Base-by-base conservation (phyloP, 345 rosid genomes). In the Xanthoceras sorbifolium region DNA sequence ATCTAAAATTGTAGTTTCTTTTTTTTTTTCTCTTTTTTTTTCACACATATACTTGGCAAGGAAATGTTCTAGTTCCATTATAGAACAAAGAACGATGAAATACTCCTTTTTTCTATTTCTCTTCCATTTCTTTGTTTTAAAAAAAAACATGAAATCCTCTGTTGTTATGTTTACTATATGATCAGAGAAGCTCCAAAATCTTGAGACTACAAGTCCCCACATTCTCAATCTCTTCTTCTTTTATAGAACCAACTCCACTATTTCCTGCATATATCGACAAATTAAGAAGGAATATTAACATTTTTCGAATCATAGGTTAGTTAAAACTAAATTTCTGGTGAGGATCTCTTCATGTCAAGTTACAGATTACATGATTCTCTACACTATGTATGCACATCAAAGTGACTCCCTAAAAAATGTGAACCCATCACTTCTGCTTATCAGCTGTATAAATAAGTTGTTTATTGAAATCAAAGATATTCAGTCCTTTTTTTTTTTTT, bases 251-350 rank as follows among this genome's bases (percentile, higher is more conserved):
- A n/a, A n/a, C n/a, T n/a, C 74, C 70, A 34, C 44, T 67, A 82
- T 74, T 69, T 80, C 85, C 85, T 83, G 83, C 79, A 79, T 26
- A 40, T 29, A 46, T 32, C 36, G 18, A 46, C 9, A 74, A 34
- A 46, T 6, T 7, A 10, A 18, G 7, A 1, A 23, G 15, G 22
- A 9, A 15, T 17, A n/a, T 40, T 20, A 5, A 29, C 14, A 46
- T 28, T n/a, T n/a, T 11, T 15, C 34, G 11, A 29, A 48, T 64
- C 14, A 18, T 61, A 1, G 2, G 28, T 38, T 32, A 15, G 40
- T 22, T 10, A n/a, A 38, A 22, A 38, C 12, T 10, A n/a, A 38
- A 66, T 4, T 29, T 10, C 18, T 3, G 20, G 2, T 2, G 2
- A 15, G 9, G 5, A 32, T 15, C 20, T 20, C 26, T 23, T 9